Conservation (phyloP, 176 grass and related monocot genomes). For the Guadua angustifolia region DNA sequence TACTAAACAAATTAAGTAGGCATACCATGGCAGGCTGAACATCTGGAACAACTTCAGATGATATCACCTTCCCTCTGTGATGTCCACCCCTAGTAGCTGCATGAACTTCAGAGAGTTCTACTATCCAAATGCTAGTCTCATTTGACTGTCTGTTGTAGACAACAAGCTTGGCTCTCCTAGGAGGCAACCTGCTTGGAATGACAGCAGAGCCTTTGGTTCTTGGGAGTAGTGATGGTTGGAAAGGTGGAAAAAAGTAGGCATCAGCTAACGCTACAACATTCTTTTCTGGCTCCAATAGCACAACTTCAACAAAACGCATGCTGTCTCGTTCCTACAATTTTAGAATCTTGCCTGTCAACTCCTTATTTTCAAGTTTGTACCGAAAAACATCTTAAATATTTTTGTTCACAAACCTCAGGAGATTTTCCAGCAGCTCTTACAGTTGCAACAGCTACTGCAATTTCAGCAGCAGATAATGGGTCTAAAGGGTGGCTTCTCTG, state of each 20-base stretch:
- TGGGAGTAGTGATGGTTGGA: conserved; percentile 93
- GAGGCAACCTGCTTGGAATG: conserved; percentile 90
- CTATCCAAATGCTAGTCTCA: conserved; percentile 95
- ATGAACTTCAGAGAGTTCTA: conserved; percentile 96
- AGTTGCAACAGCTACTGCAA: conserved; percentile 95
- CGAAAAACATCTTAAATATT: not conserved
- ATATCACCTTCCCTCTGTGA: conserved; percentile 93
- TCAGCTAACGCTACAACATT: conserved; percentile 95
- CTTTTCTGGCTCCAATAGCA: conserved; percentile 96
- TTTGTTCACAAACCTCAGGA: conserved; percentile 68
- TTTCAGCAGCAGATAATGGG: conserved; percentile 97
- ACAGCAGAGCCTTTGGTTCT: conserved; percentile 89
- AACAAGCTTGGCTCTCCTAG: conserved; percentile 83
- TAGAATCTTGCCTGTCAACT: conserved; percentile 25
- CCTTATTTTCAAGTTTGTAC: not conserved
- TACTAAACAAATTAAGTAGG: conserved; percentile 17
- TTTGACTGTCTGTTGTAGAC: conserved; percentile 97
- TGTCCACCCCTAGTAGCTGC: conserved; percentile 96
- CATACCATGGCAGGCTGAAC: conserved; percentile 98
- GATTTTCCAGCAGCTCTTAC: conserved; percentile 95
- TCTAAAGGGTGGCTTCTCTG: conserved; percentile 96
- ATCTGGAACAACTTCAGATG: conserved; percentile 82
- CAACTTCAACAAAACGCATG: conserved; percentile 98
- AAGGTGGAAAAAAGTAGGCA: conserved; percentile 98
- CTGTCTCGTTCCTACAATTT: conserved; percentile 78